phyloP scores from a whole-genome alignment of 2,329 filamentous ascomycete species.

The Fusarium chlamydosporum region DNA sequence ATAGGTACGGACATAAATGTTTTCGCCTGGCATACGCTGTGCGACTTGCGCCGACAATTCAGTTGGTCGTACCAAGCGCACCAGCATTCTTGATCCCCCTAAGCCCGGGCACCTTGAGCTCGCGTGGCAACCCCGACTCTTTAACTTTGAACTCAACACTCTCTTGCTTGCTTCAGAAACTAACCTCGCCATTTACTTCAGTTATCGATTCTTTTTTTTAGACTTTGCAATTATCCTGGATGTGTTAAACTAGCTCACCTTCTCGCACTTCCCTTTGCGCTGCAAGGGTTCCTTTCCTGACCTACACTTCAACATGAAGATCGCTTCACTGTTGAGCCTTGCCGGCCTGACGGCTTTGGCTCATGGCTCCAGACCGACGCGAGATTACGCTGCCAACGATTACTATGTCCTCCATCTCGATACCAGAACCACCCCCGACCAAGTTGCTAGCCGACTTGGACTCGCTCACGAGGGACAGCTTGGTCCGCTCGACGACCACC shows the following conservation, averaged over 20 bases:
- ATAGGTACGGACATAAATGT: constrained; percentile 37
- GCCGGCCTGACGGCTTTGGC: constrained; percentile 65
- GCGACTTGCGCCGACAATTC: constrained; percentile 28
- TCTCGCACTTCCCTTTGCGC: constrained; percentile 42
- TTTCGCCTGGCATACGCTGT: constrained; percentile 24
- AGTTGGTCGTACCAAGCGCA: constrained; percentile 19
- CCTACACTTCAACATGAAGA: constrained; percentile 61
- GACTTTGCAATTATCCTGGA: constrained; percentile 37
- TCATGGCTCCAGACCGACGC: constrained; percentile 66
- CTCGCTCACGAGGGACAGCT: constrained; percentile 85
- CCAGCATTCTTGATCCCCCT: constrained; percentile 23
- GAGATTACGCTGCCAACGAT: constrained; percentile 85
- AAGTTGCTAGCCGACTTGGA: constrained; percentile 80
- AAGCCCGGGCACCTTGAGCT: constrained; percentile 1
- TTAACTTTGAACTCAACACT: constrained; percentile 16
- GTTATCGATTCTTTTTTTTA: constrained; percentile 24
- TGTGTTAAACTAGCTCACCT: constrained; percentile 43
- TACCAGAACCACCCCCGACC: constrained; percentile 72
- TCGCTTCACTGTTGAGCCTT: constrained; percentile 66
- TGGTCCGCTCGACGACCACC: constrained; percentile 82
- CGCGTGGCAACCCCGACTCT: constrained; percentile 35
- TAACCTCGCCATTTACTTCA: constrained; percentile 18
- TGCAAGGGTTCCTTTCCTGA: constrained; percentile 31
- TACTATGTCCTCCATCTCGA: constrained; percentile 94
- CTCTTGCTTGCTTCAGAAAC: constrained; percentile 5